Evolutionary conservation across 2,329 filamentous ascomycete genomes (phyloP), one percentile per base, ranked within the genome.

Genomic region (Calycina herbarum): DNA sequence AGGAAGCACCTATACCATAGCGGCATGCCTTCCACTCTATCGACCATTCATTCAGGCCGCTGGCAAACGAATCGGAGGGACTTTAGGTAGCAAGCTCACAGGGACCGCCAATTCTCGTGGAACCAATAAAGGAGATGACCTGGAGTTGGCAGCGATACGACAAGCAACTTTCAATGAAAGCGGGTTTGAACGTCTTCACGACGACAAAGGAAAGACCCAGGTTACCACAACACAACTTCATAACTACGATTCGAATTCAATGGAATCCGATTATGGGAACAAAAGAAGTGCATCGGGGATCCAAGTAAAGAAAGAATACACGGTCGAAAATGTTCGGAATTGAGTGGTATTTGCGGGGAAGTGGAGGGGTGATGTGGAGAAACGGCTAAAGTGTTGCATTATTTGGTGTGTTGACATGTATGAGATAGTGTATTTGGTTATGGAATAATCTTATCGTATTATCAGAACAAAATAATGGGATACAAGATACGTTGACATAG

Each of bases 91-190:
- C 5, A 48, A 48, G 7, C 5, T 48, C 56, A n/a, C 56, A 35
- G 7, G 11, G 29, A 58, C 56, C 17, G 56, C n/a, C 35, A 35
- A 20, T 7, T 58, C 56, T n/a, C 56, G 56, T 33, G 56, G 29
- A 24, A 58, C 56, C 8, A 58, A n/a, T n/a, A 58, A 58, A 58
- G 56, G 56, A 33, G 56, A 33, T 35, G 56, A 58, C 15, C 33
- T 35, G 56, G 56, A 58, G 56, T 35, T 58, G 29, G 29, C 29
- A 58, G 20, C 56, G 17, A 58, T 31, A 58, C 56, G 56, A 35
- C 15, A 58, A 11, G n/a, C 56, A n/a, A 27, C 29, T 24, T 58
- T 58, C 29, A 58, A 35, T 17, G 56, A 58, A n/a, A 58, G 56
- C 29, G 56, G 56, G 8, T 58, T 58, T 58, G 27, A 59, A 38